Percentiles rank a stretch among this genome's conserved stretches.
Conservation (phyloP, 108 stramenopile species). For the Nitzschia sp. region DNA sequence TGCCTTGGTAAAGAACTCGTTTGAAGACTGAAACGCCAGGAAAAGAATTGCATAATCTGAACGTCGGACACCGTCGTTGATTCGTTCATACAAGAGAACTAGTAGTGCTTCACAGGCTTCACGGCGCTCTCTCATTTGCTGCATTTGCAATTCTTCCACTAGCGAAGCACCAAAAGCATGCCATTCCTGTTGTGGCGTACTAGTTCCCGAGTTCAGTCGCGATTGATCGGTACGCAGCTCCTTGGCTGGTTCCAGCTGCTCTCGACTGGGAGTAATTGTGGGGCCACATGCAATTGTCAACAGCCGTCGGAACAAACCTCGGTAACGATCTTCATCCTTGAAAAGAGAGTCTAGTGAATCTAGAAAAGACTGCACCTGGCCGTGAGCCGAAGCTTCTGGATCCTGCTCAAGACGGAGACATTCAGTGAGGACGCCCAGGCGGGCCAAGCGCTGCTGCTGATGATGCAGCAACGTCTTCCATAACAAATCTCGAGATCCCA, state of each 20-base stretch:
- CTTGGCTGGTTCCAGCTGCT: conserved; percentile 23
- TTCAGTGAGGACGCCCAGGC: conserved; percentile 54
- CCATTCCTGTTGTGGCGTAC: neutral
- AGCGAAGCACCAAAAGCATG: conserved; percentile 1
- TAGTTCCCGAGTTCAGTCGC: neutral
- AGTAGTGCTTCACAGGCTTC: conserved; percentile 64
- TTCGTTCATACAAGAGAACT: conserved; percentile 54
- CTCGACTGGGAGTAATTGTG: neutral
- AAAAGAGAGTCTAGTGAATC: conserved; percentile 18
- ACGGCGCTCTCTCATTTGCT: conserved; percentile 32
- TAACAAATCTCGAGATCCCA: conserved; percentile 52
- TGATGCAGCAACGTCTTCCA: conserved; percentile 29
- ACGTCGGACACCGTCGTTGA: conserved; percentile 51
- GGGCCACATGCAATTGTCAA: conserved; percentile 15
- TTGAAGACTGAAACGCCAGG: conserved; percentile 1
- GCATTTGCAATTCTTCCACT: neutral
- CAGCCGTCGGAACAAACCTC: too few relatives aligned
- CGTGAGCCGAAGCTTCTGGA: neutral
- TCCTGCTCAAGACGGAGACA: conserved; percentile 53
- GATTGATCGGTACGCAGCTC: neutral
- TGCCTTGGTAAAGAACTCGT: neutral
- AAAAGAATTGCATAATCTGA: conserved; percentile 34
- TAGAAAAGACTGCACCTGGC: conserved; percentile 2
- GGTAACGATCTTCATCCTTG: too few relatives aligned
- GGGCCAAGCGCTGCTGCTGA: conserved; percentile 41